Base-by-base conservation (phyloP, 306 rosid species). In the Cicer arietinum region DNA sequence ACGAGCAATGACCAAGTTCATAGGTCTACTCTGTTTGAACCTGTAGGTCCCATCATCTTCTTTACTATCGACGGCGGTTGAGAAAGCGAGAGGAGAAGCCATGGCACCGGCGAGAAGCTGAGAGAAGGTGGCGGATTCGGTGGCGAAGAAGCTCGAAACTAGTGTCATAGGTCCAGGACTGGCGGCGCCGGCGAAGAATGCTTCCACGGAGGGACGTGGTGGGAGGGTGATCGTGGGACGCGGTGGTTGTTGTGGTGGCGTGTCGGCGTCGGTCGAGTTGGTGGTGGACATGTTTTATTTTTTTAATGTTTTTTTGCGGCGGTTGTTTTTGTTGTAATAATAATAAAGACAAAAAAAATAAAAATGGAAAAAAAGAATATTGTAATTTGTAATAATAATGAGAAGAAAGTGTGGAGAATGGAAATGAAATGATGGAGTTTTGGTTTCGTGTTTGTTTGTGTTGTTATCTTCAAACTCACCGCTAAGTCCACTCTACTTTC, bases 81-180 rank as follows among this genome's bases (percentile, higher is more conserved):
- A 64, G 46, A n/a, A 78, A 1, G 93, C 96, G 39, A 92, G 69
- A 2, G 99, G 99, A 18, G 99, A 94, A 7, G 92, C 93, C 91
- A 94, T 94, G 56, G 99, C 97, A 40, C 99, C 99, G 48, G 99
- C 99, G 5, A 95, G 99, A 12, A 95, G 89, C 73, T 95, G 99
- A 16, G 99, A 92, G 81, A 95, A 95, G 42, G 39, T 40, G 16
- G 39, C 76, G 44, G 90, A 89, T 25, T 76, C 81, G 25, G 78
- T 39, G 35, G 75, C 73, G 84, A 95, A 92, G 90, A 92, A 95
- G 81, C 81, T 88, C 8, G 99, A 92, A 57, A 95, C 96, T 4
- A 95, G 96, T 8, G 99, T 95, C 99, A 95, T 85, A 37, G 99
- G 99, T 5, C 99, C 99, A 0, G 99, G 99, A 60, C 99, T 95